Evolutionary conservation across 1,284 basidiomycete species (phyloP), one percentile per base, ranked within the genome.

Genomic region (Heliocybe sulcata): DNA sequence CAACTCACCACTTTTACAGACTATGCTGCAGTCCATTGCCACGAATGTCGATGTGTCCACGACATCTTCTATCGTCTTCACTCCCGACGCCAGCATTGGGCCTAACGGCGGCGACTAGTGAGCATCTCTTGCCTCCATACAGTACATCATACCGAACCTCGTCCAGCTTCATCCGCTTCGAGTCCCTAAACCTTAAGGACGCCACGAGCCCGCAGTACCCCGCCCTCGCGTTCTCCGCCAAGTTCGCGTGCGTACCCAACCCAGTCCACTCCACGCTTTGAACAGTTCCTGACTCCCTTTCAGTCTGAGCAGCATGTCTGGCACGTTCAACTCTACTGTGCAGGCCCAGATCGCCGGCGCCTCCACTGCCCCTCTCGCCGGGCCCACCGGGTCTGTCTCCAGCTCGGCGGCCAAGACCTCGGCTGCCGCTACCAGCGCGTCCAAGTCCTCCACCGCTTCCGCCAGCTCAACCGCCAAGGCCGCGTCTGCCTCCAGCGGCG

Each of bases 161-260:
- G 27, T 26, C 14, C 57, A 87, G 87, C 72, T 91, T 91, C 73
- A 77, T 91, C 63, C 87, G 89, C 54, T 74, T 89, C 66, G 79
- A 85, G 57, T 89, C 90, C 0, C 57, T 76, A 42, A 63, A 33
- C 56, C 61, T 79, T 53, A 83, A 76, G 66, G 79, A 86, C 67
- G 52, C 80, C 26, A 63, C 63, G 1, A 67, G 76, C 56, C 69
- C 83, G 16, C 72, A 79, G 52, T 85, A 73, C 69, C 79, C 76
- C 2, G 81, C 80, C 55, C 73, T 86, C 59, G 82, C 89, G 1
- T 94, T 92, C 77, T 92, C 90, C n/a, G 79, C 91, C 57, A 83
- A 83, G 63, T 94, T 92, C 75, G 69, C 70, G 82, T 86, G 65
- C 57, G 81, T 68, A 31, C 38, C 16, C n/a, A 42, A 16, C 16